Conservation (phyloP, 2,329 filamentous ascomycete species). For the Aureobasidium sp. region DNA sequence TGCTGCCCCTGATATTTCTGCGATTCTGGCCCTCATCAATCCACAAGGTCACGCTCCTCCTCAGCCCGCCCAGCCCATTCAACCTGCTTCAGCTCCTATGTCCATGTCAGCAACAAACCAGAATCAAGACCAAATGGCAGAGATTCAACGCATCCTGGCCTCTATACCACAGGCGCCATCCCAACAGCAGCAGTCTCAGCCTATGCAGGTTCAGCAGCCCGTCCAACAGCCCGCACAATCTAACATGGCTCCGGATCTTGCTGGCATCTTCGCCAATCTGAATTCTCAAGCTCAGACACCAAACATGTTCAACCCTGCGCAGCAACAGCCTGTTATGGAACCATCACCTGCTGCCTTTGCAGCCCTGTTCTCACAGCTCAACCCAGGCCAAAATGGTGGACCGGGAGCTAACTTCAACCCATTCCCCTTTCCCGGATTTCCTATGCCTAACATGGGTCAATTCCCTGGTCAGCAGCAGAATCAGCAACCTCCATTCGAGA, state of each 20-base stretch:
- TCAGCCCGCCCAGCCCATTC: conserved; percentile 13
- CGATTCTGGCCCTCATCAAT: conserved; percentile 18
- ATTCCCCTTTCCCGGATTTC: conserved; percentile 10
- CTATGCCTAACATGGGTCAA: conserved; percentile 3
- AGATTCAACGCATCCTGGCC: conserved; percentile 21
- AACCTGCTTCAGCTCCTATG: conserved; percentile 14
- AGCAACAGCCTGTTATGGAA: conserved; percentile 12
- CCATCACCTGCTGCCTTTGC: conserved; percentile 10
- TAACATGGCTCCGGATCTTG: neutral
- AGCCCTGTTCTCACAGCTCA: conserved; percentile 17
- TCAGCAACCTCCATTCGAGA: conserved; percentile 24
- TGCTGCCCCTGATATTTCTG: conserved; percentile 16
- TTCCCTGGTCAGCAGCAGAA: conserved; percentile 16
- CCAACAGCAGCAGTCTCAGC: conserved; percentile 17
- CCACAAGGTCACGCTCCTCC: conserved; percentile 21
- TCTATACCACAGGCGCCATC: conserved; percentile 17
- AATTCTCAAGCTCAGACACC: neutral
- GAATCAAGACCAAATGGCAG: conserved; percentile 9
- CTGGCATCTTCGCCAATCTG: conserved; percentile 14
- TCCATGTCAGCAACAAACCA: conserved; percentile 13
- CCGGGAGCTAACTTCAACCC: conserved; percentile 17
- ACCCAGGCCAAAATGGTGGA: conserved; percentile 8
- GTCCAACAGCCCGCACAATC: neutral
- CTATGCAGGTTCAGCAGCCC: conserved; percentile 8
- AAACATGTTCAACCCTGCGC: conserved; percentile 2